These are phyloP conservation scores for Fusarium avenaceum DNA, from an alignment of 2,329 filamentous ascomycete species.

Conservation along the genomic window DNA sequence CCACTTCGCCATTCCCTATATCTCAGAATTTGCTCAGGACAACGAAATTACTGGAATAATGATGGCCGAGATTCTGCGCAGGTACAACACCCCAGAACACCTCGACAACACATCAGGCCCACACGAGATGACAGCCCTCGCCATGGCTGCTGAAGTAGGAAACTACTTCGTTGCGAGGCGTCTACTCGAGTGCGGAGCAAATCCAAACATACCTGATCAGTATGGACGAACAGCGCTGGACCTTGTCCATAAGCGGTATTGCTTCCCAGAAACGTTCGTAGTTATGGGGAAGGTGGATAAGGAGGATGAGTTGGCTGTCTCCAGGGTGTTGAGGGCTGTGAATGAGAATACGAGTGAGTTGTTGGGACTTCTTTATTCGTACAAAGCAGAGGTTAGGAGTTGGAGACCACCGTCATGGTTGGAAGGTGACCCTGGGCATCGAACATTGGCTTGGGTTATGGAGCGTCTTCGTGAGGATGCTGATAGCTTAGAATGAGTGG, in stretches of 20 bases:
- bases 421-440: not conserved
- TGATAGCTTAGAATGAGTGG: not conserved
- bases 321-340: not conserved
- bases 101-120: conserved; percentile 10
- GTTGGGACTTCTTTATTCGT: not conserved
- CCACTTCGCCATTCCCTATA: not conserved
- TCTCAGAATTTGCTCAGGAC: not conserved
- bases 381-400: not conserved
- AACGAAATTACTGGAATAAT: not conserved
- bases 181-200: not conserved
- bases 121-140: conserved; percentile 6
- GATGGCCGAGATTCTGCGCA: not conserved
- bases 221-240: conserved; percentile 3
- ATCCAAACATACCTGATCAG: not conserved
- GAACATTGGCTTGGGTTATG: not conserved
- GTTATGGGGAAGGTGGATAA: not conserved
- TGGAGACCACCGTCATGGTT: conserved; percentile 1
- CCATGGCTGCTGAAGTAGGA: not conserved
- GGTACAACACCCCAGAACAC: not conserved
- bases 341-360: conserved; percentile 13
- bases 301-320: not conserved
- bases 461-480: not conserved
- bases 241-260: conserved; percentile 1
- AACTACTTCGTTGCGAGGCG: not conserved
- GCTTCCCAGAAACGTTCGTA: not conserved